Base-by-base conservation (phyloP, 768 basidiomycete genomes). In the Mycena maculata region DNA sequence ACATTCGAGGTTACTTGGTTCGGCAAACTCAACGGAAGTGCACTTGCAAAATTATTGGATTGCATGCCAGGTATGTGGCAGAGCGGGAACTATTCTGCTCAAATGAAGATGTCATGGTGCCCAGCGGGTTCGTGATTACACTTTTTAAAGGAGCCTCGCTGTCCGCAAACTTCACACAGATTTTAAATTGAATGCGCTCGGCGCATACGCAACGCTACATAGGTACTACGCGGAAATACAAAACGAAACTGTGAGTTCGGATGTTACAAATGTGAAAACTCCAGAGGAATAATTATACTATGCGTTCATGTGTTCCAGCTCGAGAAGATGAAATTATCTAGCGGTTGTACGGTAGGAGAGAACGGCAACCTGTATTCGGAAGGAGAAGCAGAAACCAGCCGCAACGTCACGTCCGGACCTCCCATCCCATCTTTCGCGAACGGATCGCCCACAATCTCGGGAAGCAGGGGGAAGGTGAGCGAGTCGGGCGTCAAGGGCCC, bases 401-500 rank as follows among this genome's bases (percentile, higher is more conserved):
- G 69, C 42, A 72, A 27, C 27, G 67, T 71, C 42, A 49, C 30
- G 41, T 63, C 36, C 2, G 67, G 55, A 10, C n/a, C 44, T 15
- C 60, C 67, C 18, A 23, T 48, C 11, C 62, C 63, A 39, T 68
- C 66, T 42, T 70, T 70, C 38, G 69, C 69, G 25, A 70, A 70
- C 10, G 69, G 69, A 31, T 70, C 69, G 47, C 52, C 52, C n/a
- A 59, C 57, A 41, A 67, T 67, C 56, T 70, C 69, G 38, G 69
- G 69, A 5, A 70, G 44, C 27, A 64, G 64, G 16, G 65, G 65
- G 23, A 74, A 72, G 16, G 53, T 57, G 33, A 65, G 31, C 18
- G 70, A 73, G 25, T 73, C 70, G n/a, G 75, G 75, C 38, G 73
- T 74, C 65, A 69, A 53, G 11, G 72, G 72, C 25, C 72, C 74